phyloP scores from a whole-genome alignment of 1,284 basidiomycete genomes.

The Ganoderma multipileum region DNA sequence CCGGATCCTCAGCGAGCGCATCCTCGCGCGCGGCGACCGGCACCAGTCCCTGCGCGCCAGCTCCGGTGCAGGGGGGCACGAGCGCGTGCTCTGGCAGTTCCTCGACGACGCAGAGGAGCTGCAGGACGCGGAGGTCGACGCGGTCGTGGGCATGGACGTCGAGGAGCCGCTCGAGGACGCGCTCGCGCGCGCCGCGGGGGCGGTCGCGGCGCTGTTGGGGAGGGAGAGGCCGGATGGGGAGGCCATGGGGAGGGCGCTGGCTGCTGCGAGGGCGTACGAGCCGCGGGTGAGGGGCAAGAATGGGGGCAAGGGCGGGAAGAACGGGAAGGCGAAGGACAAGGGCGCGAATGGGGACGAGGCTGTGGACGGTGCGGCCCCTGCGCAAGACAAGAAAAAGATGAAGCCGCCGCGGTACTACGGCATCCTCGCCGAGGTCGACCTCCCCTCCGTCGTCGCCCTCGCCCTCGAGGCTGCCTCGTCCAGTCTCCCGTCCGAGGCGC shows the following conservation, averaged over 20 bases:
- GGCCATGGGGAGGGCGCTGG: slow-evolving; percentile 66
- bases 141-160: slow-evolving; percentile 70
- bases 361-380: not conserved
- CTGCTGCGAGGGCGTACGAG: slow-evolving; percentile 57
- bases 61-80: slow-evolving; percentile 62
- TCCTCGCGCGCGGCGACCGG: slow-evolving; percentile 77
- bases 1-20: slow-evolving; percentile 79
- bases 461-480: too few relatives aligned
- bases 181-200: slow-evolving; percentile 67
- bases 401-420: slow-evolving; percentile 73
- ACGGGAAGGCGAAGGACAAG: slow-evolving; percentile 38
- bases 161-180: slow-evolving; percentile 60
- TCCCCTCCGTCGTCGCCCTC: slow-evolving; percentile 53
- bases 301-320: slow-evolving; percentile 35
- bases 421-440: slow-evolving; percentile 76
- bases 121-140: slow-evolving; percentile 66
- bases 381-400: slow-evolving; percentile 6
- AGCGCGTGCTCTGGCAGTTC: slow-evolving; percentile 85
- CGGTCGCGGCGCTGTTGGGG: slow-evolving; percentile 56
- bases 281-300: slow-evolving; percentile 41
- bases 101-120: slow-evolving; percentile 74
- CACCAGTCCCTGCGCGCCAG: slow-evolving; percentile 85
- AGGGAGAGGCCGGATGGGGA: slow-evolving; percentile 62
- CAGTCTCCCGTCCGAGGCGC: slow-evolving; percentile 39
- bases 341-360: not conserved